Base-by-base conservation (phyloP, 192 early-diverging fungal species). In the Dimargaris verticillata region DNA sequence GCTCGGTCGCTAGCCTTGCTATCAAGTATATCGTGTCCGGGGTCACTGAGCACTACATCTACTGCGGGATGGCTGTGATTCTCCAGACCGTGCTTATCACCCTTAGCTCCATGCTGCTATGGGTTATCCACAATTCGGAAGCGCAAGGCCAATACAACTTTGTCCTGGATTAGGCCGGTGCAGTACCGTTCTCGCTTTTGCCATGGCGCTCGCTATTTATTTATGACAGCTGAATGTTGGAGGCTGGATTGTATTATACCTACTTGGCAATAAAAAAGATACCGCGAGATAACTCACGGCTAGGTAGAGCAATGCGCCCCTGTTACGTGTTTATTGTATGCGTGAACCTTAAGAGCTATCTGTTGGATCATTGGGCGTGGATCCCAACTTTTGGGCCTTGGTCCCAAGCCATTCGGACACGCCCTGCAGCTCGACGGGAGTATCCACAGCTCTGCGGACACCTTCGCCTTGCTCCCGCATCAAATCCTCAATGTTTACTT, bases 401-500 rank as follows among this genome's bases (percentile, higher is more conserved):
- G n/a, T n/a, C n/a, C n/a, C n/a, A n/a, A 58, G 3, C 25, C 25
- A 58, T 14, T 58, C 55, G 9, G 41, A 7, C 18, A 58, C 55
- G 18, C 55, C 55, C 55, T 58, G 55, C 15, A 58, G 29, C 22
- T 58, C 55, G 15, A 11, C 18, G 28, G 55, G 28, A 46, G 64
- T 59, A 28, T 62, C 63, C 28, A 69, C 63, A 52, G 79, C 64
- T 64, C 78, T 78, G 18, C 69, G 68, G 7, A 93, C 83, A 3
- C 61, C 72, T 68, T 89, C 85, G 22, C 89, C 85, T 61, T 82
- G 83, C 47, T 83, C 83, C 60, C 71, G 71, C 68, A 95, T 78
- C 61, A 95, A 74, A 52, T 91, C 83, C 68, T 95, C 89, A 43
- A 97, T 77, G 14, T 79, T 93, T 15, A 78, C 73, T 28, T 66